Percentiles rank a stretch among this genome's conserved stretches.
Evolutionary conservation across 129 eudicot genomes (phyloP).

Genomic region (Lonicera japonica): DNA sequence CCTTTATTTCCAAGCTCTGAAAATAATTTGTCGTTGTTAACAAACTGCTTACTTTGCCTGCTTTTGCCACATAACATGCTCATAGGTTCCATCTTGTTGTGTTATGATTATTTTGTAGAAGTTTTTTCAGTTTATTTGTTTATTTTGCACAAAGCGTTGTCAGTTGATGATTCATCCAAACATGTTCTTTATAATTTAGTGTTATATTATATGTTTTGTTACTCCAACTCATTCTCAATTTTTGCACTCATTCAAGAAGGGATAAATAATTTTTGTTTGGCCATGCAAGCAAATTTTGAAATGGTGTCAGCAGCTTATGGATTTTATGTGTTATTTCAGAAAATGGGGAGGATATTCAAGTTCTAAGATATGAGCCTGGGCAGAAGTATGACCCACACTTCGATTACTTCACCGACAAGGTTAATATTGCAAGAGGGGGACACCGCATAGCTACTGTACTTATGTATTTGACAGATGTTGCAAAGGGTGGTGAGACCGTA

Average conservation of each 20-base stretch:
- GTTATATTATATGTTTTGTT: no score
- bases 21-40: no score
- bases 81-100: no score
- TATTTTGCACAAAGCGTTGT: no score
- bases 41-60: no score
- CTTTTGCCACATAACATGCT: no score
- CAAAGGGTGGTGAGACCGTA: slow-evolving; percentile 94
- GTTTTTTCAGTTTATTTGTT: no score
- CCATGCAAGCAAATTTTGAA: not conserved
- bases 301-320: not conserved
- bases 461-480: slow-evolving; percentile 88
- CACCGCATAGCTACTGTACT: slow-evolving; percentile 92
- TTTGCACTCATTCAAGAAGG: not conserved
- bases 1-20: not conserved
- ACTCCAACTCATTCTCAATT: not conserved
- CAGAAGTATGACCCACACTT: slow-evolving; percentile 91
- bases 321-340: slow-evolving; percentile 21
- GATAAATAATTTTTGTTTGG: not conserved
- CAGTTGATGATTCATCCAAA: no score
- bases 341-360: slow-evolving; percentile 96
- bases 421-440: slow-evolving; percentile 86
- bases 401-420: slow-evolving; percentile 82
- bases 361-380: slow-evolving; percentile 76
- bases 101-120: no score
- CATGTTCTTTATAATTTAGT: no score